Base-by-base conservation (phyloP, 768 basidiomycete species). In the Collybiopsis confluens region DNA sequence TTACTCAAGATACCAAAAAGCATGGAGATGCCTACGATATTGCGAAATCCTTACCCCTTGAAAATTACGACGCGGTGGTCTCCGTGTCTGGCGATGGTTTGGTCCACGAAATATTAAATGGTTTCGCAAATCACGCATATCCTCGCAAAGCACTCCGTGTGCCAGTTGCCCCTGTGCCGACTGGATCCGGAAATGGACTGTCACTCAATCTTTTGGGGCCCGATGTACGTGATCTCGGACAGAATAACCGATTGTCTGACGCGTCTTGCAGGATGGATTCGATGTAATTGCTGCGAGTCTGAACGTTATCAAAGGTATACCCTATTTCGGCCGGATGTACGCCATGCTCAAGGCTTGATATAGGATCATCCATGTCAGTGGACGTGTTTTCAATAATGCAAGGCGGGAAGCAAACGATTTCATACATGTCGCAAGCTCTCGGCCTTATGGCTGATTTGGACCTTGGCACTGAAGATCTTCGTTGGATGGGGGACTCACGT, bases 361-460 rank as follows among this genome's bases (percentile, higher is more conserved):
- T 56, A 91, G 89, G 92, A 37, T 74, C 68, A 23, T 80, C 84
- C 3, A 87, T 93, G 82, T 77, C 82, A 55, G 73, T 86, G 23
- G 92, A 95, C 64, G 57, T 92, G 20, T 88, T 86, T 62, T 88
- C 90, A 0, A 63, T 95, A n/a, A 80, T 75, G 0, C 91, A 93
- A 62, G 74, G 75, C 9, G 78, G 74, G 45, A 84, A 78, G 58
- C 75, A 79, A 6, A 74, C 73, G 2, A 75, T 89, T 62, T 90
- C 89, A 13, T 94, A 90, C 73, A 85, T 94, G 82, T 83, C 88
- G 0, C 90, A 92, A 70, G 78, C 85, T 2, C 63, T 90, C 20
- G 92, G 92, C 2, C 73, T 95, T 28, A 88, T 92, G 82, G 90
- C 92, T 2, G 90, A 94, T 57, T 55, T 92, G 37, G 92, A 93